Evolutionary conservation across 2,329 filamentous ascomycete species (phyloP).

Genomic region (Phialophora macrospora): DNA sequence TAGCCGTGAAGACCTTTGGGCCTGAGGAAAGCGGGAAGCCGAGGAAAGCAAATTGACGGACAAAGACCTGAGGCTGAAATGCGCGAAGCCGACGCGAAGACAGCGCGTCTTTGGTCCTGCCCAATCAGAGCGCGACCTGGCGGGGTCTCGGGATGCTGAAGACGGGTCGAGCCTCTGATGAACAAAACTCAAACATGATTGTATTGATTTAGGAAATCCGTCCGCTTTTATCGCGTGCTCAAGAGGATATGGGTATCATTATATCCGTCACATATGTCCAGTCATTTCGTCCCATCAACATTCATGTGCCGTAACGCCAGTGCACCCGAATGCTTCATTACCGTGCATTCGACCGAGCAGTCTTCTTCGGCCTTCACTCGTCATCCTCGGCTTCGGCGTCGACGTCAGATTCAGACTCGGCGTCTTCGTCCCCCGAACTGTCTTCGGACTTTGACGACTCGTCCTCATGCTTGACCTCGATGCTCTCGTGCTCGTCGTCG

Average conservation of each 20-base stretch:
- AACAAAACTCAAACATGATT: background rate
- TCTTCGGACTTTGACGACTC: constrained; percentile 8
- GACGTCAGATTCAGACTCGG: constrained; percentile 11
- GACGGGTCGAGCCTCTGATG: no score
- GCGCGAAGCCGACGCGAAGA: background rate
- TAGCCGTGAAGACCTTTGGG: no score
- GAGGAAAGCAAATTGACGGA: no score
- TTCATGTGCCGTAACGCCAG: background rate
- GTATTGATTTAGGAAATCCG: background rate
- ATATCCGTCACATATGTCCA: constrained; percentile 24
- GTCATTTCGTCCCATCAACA: background rate
- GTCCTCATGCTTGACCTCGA: constrained; percentile 4
- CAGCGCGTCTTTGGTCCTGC: background rate
- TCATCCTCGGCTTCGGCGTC: constrained; percentile 28
- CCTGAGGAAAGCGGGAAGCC: no score
- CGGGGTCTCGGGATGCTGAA: no score
- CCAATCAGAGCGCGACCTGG: background rate
- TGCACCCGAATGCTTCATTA: background rate
- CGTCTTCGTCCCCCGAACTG: constrained; percentile 4
- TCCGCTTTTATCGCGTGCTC: constrained; percentile 3
- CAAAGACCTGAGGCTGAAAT: background rate
- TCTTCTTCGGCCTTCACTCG: background rate
- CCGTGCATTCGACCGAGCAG: background rate
- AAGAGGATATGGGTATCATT: constrained; percentile 27
- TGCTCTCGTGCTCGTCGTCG: constrained; percentile 1